A percentile compares a stretch with the other conserved stretches of the same genome.
phyloP scores from a whole-genome alignment of 805 yeast species.

The Helenozyma baotianmanensis region DNA sequence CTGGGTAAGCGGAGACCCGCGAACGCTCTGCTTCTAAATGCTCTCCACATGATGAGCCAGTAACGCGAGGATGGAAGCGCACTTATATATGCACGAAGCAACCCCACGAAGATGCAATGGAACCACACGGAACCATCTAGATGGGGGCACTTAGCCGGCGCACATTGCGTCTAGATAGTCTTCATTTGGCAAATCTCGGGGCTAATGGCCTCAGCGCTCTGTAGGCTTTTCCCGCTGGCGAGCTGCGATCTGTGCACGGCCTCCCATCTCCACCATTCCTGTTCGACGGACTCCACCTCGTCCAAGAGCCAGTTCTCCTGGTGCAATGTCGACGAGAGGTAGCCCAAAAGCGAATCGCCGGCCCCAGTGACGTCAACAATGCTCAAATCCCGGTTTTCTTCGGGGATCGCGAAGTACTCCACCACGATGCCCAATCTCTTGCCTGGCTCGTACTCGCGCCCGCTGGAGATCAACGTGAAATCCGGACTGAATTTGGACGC shows the following conservation, averaged over 20 bases:
- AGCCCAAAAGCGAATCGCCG: slow-evolving; percentile 78
- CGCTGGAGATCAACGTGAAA: slow-evolving; percentile 18
- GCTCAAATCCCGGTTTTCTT: slow-evolving; percentile 22
- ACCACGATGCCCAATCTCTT: slow-evolving; percentile 49
- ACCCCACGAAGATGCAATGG: too few relatives aligned
- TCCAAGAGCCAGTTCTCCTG: slow-evolving; percentile 22
- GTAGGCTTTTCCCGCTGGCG: slow-evolving; percentile 31
- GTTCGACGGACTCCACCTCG: slow-evolving; percentile 24
- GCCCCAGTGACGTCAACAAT: slow-evolving; percentile 80
- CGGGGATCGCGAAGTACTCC: slow-evolving; percentile 54
- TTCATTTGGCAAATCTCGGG: slow-evolving; percentile 3
- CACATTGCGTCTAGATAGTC: too few relatives aligned
- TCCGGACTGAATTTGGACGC: slow-evolving; percentile 25
- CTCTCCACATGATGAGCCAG: too few relatives aligned
- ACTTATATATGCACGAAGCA: too few relatives aligned
- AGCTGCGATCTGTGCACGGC: slow-evolving; percentile 33
- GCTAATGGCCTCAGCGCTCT: slow-evolving; percentile 8
- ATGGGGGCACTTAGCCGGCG: too few relatives aligned
- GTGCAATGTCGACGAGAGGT: slow-evolving; percentile 39
- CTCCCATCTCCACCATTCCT: slow-evolving; percentile 36
- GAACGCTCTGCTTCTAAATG: too few relatives aligned
- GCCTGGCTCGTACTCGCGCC: slow-evolving; percentile 14
- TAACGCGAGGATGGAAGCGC: too few relatives aligned
- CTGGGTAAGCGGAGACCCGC: too few relatives aligned
- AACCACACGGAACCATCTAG: too few relatives aligned